Percentiles rank a stretch among this genome's conserved stretches.
Conservation (phyloP, 768 basidiomycete genomes). For the Tricholoma sp. region DNA sequence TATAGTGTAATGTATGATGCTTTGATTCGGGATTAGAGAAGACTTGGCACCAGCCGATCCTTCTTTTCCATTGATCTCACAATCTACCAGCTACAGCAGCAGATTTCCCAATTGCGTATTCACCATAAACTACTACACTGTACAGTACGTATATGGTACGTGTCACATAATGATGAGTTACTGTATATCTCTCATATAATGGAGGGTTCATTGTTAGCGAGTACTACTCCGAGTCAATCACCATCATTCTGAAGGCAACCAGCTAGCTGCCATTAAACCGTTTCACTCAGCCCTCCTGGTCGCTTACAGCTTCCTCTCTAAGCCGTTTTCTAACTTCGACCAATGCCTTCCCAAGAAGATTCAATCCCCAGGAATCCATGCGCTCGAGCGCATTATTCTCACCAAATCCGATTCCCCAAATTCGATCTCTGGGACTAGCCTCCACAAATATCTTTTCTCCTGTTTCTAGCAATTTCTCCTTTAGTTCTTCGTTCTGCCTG, state of each 20-base stretch:
- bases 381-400: slow-evolving; percentile 41
- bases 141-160: too few relatives aligned
- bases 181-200: too few relatives aligned
- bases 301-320: slow-evolving; percentile 14
- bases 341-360: slow-evolving; percentile 49
- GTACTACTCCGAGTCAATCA: too few relatives aligned
- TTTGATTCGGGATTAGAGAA: background rate
- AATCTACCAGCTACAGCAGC: too few relatives aligned
- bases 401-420: slow-evolving; percentile 62
- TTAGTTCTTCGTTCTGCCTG: slow-evolving; percentile 38
- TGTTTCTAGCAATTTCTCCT: slow-evolving; percentile 38
- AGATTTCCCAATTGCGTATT: too few relatives aligned
- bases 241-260: too few relatives aligned
- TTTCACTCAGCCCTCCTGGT: background rate
- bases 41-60: too few relatives aligned
- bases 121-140: too few relatives aligned
- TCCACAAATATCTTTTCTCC: slow-evolving; percentile 47
- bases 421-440: slow-evolving; percentile 53
- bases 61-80: too few relatives aligned
- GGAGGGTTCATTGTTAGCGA: too few relatives aligned
- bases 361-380: slow-evolving; percentile 48
- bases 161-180: too few relatives aligned
- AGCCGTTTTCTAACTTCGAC: slow-evolving; percentile 33
- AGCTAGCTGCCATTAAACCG: too few relatives aligned
- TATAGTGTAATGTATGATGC: background rate